phyloP scores from a whole-genome alignment of 2,329 filamentous ascomycete genomes.

The Fusarium sp. region DNA sequence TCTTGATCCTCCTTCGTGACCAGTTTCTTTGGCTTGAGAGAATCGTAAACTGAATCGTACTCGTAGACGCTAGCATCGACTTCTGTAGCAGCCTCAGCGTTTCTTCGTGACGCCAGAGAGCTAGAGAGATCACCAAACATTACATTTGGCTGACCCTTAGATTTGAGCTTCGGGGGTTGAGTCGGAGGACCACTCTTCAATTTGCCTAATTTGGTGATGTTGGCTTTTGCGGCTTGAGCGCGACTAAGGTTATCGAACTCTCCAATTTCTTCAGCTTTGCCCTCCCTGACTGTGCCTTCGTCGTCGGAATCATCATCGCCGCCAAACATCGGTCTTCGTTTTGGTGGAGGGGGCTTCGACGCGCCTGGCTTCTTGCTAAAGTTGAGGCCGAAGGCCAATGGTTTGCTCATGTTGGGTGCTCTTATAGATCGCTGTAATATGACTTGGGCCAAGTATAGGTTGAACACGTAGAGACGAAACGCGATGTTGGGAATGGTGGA shows the following conservation, averaged over 20 bases:
- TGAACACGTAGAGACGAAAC: not conserved
- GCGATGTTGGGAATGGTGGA: not conserved
- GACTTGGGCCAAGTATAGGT: not conserved
- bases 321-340: conserved; percentile 66
- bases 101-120: conserved; percentile 67
- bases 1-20: conserved; percentile 62
- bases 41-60: conserved; percentile 84
- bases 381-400: conserved; percentile 66
- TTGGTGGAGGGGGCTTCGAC: conserved; percentile 58
- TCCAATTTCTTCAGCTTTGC: conserved; percentile 66
- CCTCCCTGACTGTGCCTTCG: conserved; percentile 48
- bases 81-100: conserved; percentile 70
- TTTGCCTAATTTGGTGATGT: conserved; percentile 45
- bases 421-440: not conserved
- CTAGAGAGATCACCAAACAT: conserved; percentile 73
- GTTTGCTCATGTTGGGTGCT: conserved; percentile 54
- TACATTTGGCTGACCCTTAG: conserved; percentile 52
- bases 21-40: conserved; percentile 72
- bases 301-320: conserved; percentile 64
- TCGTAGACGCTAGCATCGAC: conserved; percentile 82
- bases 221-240: conserved; percentile 32
- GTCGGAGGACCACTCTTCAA: conserved; percentile 45
- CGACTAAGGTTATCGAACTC: conserved; percentile 63
- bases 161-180: conserved; percentile 54
- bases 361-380: conserved; percentile 63